Percentiles rank a stretch among this genome's conserved stretches.
Conservation (phyloP, 345 rosid species). For the Salix arbutifolia region DNA sequence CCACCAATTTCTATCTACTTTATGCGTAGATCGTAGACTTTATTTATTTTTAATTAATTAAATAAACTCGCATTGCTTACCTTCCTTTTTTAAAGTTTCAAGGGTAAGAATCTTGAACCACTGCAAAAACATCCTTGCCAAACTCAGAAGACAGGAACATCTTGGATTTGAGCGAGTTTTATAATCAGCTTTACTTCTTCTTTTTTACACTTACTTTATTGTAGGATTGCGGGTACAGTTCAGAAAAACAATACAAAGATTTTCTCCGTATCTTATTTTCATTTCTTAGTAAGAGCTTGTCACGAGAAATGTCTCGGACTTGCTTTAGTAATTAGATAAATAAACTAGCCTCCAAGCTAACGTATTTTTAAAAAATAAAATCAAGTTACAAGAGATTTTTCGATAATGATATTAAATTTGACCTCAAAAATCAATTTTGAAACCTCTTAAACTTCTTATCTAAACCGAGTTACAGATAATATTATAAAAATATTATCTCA, state of each 20-base stretch:
- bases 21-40: not conserved
- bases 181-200: not conserved
- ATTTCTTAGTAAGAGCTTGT: not conserved
- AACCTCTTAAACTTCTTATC: too few relatives aligned
- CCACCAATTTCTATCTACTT: not conserved
- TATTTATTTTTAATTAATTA: not conserved
- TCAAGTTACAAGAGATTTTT: too few relatives aligned
- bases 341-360: too few relatives aligned
- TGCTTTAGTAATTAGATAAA: not conserved
- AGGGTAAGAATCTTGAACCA: not conserved
- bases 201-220: too few relatives aligned
- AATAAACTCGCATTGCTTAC: not conserved
- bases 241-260: not conserved
- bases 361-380: too few relatives aligned
- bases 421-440: too few relatives aligned
- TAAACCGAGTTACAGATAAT: too few relatives aligned
- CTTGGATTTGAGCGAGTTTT: not conserved
- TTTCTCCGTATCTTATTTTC: too few relatives aligned
- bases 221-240: not conserved
- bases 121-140: not conserved
- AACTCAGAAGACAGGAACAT: not conserved
- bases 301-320: not conserved
- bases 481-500: too few relatives aligned
- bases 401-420: too few relatives aligned
- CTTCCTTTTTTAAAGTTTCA: not conserved